Evolutionary conservation across 345 rosid species (phyloP), one percentile per base, ranked within the genome.

Genomic region (Anastatica hierochuntica): DNA sequence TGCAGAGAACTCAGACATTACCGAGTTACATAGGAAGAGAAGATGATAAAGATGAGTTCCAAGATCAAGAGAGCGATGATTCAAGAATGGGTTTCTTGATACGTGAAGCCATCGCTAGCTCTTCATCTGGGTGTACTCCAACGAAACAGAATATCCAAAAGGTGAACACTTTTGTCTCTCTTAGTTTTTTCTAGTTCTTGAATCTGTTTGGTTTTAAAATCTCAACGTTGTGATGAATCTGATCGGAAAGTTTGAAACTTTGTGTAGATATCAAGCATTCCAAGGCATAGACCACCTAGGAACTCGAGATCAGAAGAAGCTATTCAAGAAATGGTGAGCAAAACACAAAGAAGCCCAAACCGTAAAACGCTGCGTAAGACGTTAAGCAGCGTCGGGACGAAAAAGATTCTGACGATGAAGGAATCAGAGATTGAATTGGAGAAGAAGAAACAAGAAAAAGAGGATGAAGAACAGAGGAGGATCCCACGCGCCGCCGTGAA

Each of bases 61-160:
- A 75, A 17, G 82, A 76, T 13, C 62, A 61, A 24, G 85, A 76
- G 0, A 45, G 64, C 23, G 81, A 83, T 12, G 58, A 66, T 51
- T 50, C 74, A 6, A 71, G 77, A 34, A 74, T 83, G 82, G 77
- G 92, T 60, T 62, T 41, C 51, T 67, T 83, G 67, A 83, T 78
- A 15, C 76, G 71, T 48, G 75, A 74, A 47, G 72, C 72, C 56
- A 53, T 60, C 5, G 57, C 66, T 24, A 67, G 62, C 45, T 60
- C 66, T 12, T 59, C 66, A 30, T 50, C 70, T 4, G 64, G 5
- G 43, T 36, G 43, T 20, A 50, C 65, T 58, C 44, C 55, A 58
- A 51, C 14, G 14, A 58, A 59, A 30, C 65, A 58, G 43, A 66
- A 44, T 5, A 51, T 27, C 20, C 43, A 21, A 45, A 67, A 53